A percentile compares a stretch with the other conserved stretches of the same genome.
phyloP scores from a whole-genome alignment of 2,329 filamentous ascomycete genomes.

The Elsinoe perseae region DNA sequence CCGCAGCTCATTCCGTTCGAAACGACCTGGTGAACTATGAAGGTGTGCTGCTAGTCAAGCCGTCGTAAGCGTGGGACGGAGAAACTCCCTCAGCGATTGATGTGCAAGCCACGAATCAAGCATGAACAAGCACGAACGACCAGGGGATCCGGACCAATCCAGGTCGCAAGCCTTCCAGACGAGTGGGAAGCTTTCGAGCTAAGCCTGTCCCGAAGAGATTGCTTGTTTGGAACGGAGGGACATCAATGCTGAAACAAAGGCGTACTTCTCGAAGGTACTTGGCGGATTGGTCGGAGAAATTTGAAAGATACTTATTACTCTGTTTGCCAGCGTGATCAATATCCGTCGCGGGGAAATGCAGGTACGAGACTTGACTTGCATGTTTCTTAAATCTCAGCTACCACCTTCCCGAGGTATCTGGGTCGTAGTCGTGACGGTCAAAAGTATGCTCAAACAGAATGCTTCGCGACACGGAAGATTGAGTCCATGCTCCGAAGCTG shows the following conservation, averaged over 20 bases:
- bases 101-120: not conserved
- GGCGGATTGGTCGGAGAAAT: constrained; percentile 9
- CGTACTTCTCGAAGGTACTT: not conserved
- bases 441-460: not conserved
- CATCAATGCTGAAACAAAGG: not conserved
- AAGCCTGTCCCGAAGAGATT: constrained; percentile 3
- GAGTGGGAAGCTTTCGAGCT: constrained; percentile 6
- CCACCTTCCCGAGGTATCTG: not conserved
- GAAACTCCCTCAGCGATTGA: not conserved
- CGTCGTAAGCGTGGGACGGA: not conserved
- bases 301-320: not conserved
- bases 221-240: constrained; percentile 7
- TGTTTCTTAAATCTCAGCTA: not conserved
- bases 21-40: constrained; percentile 1
- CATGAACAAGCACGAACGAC: not conserved
- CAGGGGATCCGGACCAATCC: not conserved
- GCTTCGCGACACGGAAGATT: not conserved
- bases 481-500: not conserved
- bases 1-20: constrained; percentile 10
- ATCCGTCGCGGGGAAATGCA: not conserved
- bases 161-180: not conserved
- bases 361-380: not conserved
- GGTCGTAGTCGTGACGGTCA: not conserved
- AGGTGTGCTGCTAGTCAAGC: not conserved
- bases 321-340: constrained; percentile 4